These are phyloP conservation scores for Acarospora socialis DNA, from an alignment of 2,329 filamentous ascomycete genomes.

Conservation along the genomic window DNA sequence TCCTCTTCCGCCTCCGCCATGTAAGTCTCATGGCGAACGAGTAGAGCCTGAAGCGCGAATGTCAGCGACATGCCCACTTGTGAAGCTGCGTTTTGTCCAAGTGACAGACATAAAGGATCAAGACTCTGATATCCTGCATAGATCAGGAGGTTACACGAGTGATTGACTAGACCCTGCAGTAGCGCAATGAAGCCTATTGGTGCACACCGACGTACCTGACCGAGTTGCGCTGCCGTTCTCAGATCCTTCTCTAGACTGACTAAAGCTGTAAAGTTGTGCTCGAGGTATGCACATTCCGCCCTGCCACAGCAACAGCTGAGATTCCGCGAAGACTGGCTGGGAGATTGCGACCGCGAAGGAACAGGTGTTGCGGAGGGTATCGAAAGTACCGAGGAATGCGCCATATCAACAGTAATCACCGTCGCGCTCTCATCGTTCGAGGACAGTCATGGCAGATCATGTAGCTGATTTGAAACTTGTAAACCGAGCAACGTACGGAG, in stretches of 20 bases:
- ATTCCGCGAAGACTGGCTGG: not conserved
- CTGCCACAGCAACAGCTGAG: constrained; percentile 70
- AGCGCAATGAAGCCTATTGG: constrained; percentile 1
- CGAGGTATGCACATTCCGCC: constrained; percentile 62
- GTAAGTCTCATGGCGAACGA: constrained; percentile 85
- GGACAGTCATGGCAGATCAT: too few species aligned
- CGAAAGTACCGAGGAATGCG: constrained; percentile 1
- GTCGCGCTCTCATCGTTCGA: too few species aligned
- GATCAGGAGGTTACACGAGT: not conserved
- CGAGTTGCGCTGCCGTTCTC: constrained; percentile 69
- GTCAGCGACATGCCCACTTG: constrained; percentile 46
- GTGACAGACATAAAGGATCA: constrained; percentile 12
- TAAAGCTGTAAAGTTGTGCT: constrained; percentile 64
- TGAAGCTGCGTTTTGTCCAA: constrained; percentile 15
- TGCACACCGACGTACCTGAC: constrained; percentile 57
- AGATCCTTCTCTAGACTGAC: constrained; percentile 79
- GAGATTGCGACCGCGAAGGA: constrained; percentile 1
- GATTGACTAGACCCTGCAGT: too few species aligned
- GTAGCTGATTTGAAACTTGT: too few species aligned
- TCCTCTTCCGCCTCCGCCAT: constrained; percentile 85
- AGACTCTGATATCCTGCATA: constrained; percentile 1
- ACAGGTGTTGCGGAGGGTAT: constrained; percentile 5
- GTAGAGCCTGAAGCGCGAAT: constrained; percentile 65
- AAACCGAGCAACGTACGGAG: too few species aligned
- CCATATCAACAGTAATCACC: not conserved